These are phyloP conservation scores for Oryza meyeriana DNA, from an alignment of 176 grass and related monocot genomes.

Conservation along the genomic window DNA sequence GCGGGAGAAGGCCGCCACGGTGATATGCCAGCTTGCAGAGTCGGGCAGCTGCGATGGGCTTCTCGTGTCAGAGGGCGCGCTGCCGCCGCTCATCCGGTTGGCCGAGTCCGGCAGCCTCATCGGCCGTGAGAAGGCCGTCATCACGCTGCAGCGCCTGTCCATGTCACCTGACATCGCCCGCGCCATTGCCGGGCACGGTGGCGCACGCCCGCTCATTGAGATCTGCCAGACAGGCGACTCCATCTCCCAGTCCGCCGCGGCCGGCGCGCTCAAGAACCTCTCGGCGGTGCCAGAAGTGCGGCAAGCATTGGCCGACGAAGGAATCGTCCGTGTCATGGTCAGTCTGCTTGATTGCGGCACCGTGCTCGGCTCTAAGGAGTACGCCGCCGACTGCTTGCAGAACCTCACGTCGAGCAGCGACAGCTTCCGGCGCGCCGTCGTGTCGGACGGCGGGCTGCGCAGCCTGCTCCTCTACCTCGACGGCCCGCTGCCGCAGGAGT, in stretches of 20 bases:
- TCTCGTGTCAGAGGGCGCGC: constrained; percentile 67
- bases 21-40: constrained; percentile 54
- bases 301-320: constrained; percentile 65
- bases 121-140: constrained; percentile 74
- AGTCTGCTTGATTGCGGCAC: constrained; percentile 51
- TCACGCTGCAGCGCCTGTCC: constrained; percentile 70
- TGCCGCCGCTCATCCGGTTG: constrained; percentile 76
- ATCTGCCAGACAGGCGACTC: constrained; percentile 74
- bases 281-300: constrained; percentile 64
- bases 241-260: constrained; percentile 66
- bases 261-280: constrained; percentile 70
- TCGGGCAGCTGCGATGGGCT: constrained; percentile 57
- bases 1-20: constrained; percentile 73
- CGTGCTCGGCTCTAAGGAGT: constrained; percentile 68
- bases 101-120: constrained; percentile 76
- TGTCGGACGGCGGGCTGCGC: constrained; percentile 65
- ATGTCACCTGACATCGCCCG: constrained; percentile 50
- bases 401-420: constrained; percentile 69
- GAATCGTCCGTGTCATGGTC: constrained; percentile 69
- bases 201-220: constrained; percentile 69
- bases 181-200: constrained; percentile 60
- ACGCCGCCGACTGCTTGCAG: constrained; percentile 75
- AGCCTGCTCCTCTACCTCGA: constrained; percentile 73
- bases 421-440: constrained; percentile 53
- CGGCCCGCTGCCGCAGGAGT: constrained; percentile 58